Base-by-base conservation (phyloP, 192 early-diverging fungal species). In the Lunasporangiospora selenospora region DNA sequence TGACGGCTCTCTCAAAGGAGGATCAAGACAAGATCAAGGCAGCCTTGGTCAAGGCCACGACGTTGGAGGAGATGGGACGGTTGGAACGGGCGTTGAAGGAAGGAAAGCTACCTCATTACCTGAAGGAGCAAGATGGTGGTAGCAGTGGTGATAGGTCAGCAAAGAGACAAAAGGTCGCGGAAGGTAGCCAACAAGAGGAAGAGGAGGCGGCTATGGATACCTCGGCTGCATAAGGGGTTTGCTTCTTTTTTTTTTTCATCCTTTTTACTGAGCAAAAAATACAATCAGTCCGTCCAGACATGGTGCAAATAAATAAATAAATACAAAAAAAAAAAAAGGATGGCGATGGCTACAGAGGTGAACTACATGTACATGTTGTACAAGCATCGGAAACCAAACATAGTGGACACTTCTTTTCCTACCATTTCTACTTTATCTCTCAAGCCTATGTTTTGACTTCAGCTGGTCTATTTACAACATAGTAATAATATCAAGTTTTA, bases 41-140 rank as follows among this genome's bases (percentile, higher is more conserved):
- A 24, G 89, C 91, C n/a, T 81, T 95, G 52, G 80, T 84, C 23
- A 81, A 88, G 33, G 93, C 91, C 12, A 89, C 76, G 34, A 89
- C 87, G 12, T 59, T 95, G 73, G 90, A 92, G 32, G 93, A 95
- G 58, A 85, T 92, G 45, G 76, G 80, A 23, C 70, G 81, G 38
- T 62, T 95, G 66, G 91, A 95, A 58, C 80, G 85, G 53, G 65
- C 83, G 45, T 75, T 95, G 47, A 79, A 85, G 56, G 76, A 82
- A 45, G 84, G 84, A 13, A 80, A 86, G 43, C 54, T 83, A 32
- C 81, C 81, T 18, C 63, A 66, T n/a, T 46, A 67, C 50, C 31
- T 62, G 34, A 57, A 65, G 46, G 64, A 65, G n/a, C 44, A 61
- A 38, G 58, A 66, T n/a, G 34, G 30, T 21, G 34, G 64, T 11